A percentile compares a stretch with the other conserved stretches of the same genome.
Evolutionary conservation across 2,329 filamentous ascomycete genomes (phyloP).

Genomic region (Colletotrichum noveboracense): DNA sequence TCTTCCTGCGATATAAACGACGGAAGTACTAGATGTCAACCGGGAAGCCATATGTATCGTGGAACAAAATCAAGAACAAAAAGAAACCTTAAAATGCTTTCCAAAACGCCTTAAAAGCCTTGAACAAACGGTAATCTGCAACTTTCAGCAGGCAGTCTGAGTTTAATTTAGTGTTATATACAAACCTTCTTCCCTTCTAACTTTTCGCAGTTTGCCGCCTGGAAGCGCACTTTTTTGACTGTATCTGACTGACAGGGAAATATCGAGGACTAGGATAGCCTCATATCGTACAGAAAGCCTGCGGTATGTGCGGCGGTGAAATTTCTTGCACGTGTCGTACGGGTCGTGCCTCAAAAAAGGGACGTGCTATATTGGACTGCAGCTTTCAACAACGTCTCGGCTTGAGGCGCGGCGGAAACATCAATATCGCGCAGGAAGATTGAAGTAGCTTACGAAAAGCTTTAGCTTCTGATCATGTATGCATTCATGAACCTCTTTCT

Average conservation of each 20-base stretch:
- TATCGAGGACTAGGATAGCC: too few species aligned
- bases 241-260: too few species aligned
- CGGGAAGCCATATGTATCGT: too few species aligned
- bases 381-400: background rate
- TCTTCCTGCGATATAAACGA: too few species aligned
- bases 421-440: background rate
- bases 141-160: background rate
- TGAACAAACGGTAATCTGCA: background rate
- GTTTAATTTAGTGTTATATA: too few species aligned
- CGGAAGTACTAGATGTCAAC: too few species aligned
- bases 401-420: background rate
- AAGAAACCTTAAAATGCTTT: too few species aligned
- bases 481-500: background rate
- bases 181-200: too few species aligned
- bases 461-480: background rate
- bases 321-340: background rate
- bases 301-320: background rate
- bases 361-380: background rate
- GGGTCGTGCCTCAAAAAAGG: background rate
- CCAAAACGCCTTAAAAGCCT: background rate
- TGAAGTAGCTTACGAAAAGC: background rate
- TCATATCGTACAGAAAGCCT: rapidly evolving
- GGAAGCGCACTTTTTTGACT: too few species aligned
- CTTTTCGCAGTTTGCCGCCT: too few species aligned
- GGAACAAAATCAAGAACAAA: too few species aligned